phyloP scores from a whole-genome alignment of 768 basidiomycete genomes.

The Trametes cubensis region DNA sequence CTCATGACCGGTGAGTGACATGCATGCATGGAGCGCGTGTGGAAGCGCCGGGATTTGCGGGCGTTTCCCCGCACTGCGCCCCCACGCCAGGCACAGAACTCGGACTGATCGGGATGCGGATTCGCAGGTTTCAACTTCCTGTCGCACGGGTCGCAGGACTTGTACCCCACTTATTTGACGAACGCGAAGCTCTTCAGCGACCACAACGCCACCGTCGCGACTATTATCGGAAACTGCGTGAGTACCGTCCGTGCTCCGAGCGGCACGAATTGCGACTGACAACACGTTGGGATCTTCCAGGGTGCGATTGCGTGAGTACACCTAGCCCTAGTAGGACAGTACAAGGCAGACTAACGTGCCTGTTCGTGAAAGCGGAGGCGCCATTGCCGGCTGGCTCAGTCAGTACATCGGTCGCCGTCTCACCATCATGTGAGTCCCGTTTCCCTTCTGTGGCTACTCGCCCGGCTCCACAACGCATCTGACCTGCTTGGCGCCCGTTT shows the following conservation, averaged over 20 bases:
- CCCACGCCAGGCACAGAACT: background rate
- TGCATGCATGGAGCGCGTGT: background rate
- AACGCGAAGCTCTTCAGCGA: constrained; percentile 60
- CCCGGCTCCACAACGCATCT: background rate
- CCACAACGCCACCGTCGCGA: constrained; percentile 67
- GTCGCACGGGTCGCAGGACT: constrained; percentile 59
- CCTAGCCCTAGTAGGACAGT: background rate
- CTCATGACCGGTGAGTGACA: constrained; percentile 62
- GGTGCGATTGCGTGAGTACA: constrained; percentile 48
- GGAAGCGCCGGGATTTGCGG: background rate
- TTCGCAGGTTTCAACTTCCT: constrained; percentile 52
- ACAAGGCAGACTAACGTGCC: constrained; percentile 13
- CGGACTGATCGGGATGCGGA: constrained; percentile 10
- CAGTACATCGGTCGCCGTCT: constrained; percentile 85
- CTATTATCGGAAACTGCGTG: constrained; percentile 79
- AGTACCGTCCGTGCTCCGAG: constrained; percentile 22
- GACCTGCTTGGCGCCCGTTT: background rate
- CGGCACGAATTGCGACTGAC: constrained; percentile 2
- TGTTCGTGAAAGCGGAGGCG: constrained; percentile 53
- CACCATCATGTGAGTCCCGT: constrained; percentile 59
- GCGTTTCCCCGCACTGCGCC: background rate
- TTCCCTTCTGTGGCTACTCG: background rate
- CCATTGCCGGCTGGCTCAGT: constrained; percentile 68
- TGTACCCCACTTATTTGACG: constrained; percentile 80
- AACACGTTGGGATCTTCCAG: constrained; percentile 24